Evolutionary conservation across 306 rosid genomes (phyloP).

Genomic region (Citrullus colocynthis): DNA sequence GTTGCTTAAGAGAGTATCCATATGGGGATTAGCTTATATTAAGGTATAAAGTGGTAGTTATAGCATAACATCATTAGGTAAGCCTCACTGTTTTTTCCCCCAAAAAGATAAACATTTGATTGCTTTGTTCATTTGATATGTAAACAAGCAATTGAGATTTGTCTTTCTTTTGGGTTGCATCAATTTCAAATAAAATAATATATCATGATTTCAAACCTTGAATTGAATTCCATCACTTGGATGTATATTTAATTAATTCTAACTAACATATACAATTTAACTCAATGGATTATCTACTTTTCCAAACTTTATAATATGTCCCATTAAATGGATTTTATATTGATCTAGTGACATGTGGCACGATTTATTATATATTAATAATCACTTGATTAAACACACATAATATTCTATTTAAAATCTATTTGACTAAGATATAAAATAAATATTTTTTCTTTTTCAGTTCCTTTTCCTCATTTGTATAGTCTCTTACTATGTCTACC

Average conservation of each 20-base stretch:
- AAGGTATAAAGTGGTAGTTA: constrained; percentile 5
- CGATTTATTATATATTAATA: neutral
- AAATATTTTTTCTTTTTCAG: neutral
- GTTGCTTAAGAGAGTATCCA: constrained; percentile 2
- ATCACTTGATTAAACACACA: neutral
- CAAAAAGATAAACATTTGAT: neutral
- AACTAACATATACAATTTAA: neutral
- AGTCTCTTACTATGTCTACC: neutral
- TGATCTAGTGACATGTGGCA: neutral
- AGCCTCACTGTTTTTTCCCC: neutral
- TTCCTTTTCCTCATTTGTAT: neutral
- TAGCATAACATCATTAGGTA: constrained; percentile 7
- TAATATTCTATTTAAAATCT: neutral
- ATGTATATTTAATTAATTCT: neutral
- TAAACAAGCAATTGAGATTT: neutral
- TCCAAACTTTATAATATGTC: neutral
- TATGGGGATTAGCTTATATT: neutral
- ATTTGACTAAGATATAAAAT: neutral
- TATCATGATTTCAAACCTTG: neutral
- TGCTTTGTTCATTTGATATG: neutral
- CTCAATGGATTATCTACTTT: neutral
- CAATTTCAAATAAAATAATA: neutral
- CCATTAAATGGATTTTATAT: neutral
- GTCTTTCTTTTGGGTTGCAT: neutral
- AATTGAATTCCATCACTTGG: neutral